These are phyloP conservation scores for Hemileccinum rubropunctum DNA, from an alignment of 768 basidiomycete genomes.

Conservation along the genomic window DNA sequence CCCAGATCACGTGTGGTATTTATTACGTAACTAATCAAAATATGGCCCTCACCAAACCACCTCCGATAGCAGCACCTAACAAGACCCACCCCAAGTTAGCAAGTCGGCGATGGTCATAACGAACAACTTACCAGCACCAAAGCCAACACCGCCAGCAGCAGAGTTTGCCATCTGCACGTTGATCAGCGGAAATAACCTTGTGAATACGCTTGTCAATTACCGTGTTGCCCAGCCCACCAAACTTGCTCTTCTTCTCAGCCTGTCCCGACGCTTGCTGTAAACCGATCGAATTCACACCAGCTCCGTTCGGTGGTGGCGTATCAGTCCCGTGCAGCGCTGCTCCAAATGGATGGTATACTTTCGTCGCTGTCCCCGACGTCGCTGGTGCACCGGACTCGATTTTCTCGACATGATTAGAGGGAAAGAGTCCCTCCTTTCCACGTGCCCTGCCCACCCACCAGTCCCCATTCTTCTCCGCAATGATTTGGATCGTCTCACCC, in stretches of 20 bases:
- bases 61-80: constrained; percentile 49
- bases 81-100: neutral
- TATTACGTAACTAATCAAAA: constrained; percentile 38
- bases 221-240: constrained; percentile 41
- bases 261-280: constrained; percentile 28
- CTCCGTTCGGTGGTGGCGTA: constrained; percentile 27
- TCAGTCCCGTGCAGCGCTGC: constrained; percentile 35
- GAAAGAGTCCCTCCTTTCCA: constrained; percentile 73
- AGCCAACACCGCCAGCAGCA: constrained; percentile 70
- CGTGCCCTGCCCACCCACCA: constrained; percentile 81
- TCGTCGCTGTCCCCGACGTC: neutral
- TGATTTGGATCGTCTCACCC: constrained; percentile 76
- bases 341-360: constrained; percentile 37
- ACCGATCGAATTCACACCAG: constrained; percentile 30
- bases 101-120: neutral
- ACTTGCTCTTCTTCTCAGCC: constrained; percentile 55
- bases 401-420: constrained; percentile 71
- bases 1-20: constrained; percentile 21
- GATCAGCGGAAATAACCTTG: constrained; percentile 17
- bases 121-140: constrained; percentile 60
- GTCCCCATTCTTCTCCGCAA: constrained; percentile 77
- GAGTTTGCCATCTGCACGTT: constrained; percentile 49
- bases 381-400: constrained; percentile 22
- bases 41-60: constrained; percentile 48
- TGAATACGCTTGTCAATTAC: neutral